Percentiles rank a stretch among this genome's conserved stretches.
phyloP scores from a whole-genome alignment of 2,329 filamentous ascomycete genomes.

The Teratosphaeria gauchensis region DNA sequence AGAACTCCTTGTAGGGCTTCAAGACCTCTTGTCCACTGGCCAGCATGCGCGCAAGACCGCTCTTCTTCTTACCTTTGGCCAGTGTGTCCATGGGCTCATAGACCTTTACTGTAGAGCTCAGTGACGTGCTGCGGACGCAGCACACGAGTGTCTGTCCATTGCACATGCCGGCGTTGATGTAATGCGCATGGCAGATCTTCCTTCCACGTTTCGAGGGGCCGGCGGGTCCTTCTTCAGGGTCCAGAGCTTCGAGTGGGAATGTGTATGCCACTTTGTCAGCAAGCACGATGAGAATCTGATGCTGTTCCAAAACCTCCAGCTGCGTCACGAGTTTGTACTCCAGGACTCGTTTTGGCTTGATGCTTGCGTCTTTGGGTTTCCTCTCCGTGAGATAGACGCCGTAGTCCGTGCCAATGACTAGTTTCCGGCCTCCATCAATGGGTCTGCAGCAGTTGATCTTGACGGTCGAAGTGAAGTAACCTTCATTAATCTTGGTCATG shows the following conservation, averaged over 20 bases:
- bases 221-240: slow-evolving; percentile 64
- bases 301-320: slow-evolving; percentile 92
- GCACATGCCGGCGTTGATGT: slow-evolving; percentile 96
- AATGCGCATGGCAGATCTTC: slow-evolving; percentile 97
- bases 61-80: slow-evolving; percentile 73
- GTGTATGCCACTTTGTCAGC: slow-evolving; percentile 89
- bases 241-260: slow-evolving; percentile 77
- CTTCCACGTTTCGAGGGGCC: slow-evolving; percentile 75
- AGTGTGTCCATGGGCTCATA: slow-evolving; percentile 95
- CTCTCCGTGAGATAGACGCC: slow-evolving; percentile 89
- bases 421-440: slow-evolving; percentile 87
- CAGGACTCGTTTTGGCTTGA: slow-evolving; percentile 70
- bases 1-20: slow-evolving; percentile 97
- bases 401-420: slow-evolving; percentile 88
- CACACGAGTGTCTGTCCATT: slow-evolving; percentile 89
- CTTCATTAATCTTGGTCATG: slow-evolving; percentile 62
- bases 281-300: slow-evolving; percentile 80
- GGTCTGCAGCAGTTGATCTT: slow-evolving; percentile 91
- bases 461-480: slow-evolving; percentile 71
- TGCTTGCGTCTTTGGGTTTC: slow-evolving; percentile 67
- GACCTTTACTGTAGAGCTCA: slow-evolving; percentile 97
- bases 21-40: slow-evolving; percentile 86
- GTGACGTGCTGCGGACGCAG: slow-evolving; percentile 85
- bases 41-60: slow-evolving; percentile 92
- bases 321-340: slow-evolving; percentile 85